Conservation (phyloP, 2,329 filamentous ascomycete species). For the Leptographium lundbergii region DNA sequence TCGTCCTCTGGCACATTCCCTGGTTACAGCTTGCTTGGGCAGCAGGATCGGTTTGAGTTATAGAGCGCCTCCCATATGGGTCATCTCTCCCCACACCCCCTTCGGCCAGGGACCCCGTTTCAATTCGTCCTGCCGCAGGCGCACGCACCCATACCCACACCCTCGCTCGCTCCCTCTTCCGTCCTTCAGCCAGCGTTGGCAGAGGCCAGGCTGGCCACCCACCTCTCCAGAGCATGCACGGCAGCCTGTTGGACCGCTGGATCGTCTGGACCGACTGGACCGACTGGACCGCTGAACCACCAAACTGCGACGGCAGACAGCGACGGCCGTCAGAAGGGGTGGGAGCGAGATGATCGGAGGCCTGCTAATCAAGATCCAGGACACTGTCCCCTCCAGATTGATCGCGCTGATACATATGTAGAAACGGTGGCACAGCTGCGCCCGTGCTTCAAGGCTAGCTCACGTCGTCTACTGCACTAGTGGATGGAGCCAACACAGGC, state of each 20-base stretch:
- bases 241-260: too few relatives aligned
- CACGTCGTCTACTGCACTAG: not conserved
- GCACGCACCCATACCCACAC: not conserved
- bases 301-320: too few relatives aligned
- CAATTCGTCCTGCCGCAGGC: not conserved
- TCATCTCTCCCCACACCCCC: not conserved
- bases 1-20: not conserved
- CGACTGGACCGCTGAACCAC: too few relatives aligned
- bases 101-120: not conserved
- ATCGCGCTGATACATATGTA: not conserved
- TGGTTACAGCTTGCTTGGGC: not conserved
- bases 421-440: not conserved
- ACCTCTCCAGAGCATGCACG: too few relatives aligned
- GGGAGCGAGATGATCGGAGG: not conserved
- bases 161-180: not conserved
- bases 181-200: too few relatives aligned
- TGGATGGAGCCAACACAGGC: not conserved
- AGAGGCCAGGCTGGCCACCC: too few relatives aligned
- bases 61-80: not conserved
- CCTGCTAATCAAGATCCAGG: not conserved
- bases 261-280: too few relatives aligned
- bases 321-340: not conserved
- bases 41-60: not conserved
- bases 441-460: not conserved
- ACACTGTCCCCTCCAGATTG: not conserved